Conservation (phyloP, 345 rosid genomes). For the Melaleuca quinquenervia region DNA sequence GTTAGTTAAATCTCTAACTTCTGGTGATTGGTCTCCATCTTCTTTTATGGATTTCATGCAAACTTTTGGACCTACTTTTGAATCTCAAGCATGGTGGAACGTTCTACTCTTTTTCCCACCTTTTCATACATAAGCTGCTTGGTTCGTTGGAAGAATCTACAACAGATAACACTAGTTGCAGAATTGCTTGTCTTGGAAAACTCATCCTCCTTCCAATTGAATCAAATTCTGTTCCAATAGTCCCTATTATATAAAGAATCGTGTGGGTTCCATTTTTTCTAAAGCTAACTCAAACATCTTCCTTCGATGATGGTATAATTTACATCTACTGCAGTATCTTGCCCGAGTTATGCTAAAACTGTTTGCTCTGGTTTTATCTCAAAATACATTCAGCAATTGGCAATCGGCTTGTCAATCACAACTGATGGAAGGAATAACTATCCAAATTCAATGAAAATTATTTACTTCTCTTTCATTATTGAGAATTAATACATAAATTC, state of each 20-base stretch:
- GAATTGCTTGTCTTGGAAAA: neutral
- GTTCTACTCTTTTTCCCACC: neutral
- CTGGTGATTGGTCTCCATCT: neutral
- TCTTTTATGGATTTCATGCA: neutral
- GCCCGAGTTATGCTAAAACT: neutral
- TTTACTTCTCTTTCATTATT: neutral
- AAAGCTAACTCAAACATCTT: neutral
- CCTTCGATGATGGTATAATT: neutral
- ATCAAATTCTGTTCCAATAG: neutral
- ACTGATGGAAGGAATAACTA: neutral
- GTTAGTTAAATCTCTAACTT: slow-evolving; percentile 7
- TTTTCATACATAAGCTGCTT: neutral
- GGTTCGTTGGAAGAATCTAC: neutral
- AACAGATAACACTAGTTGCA: neutral
- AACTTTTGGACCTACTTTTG: neutral
- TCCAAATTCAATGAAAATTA: neutral
- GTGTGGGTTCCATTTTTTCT: neutral
- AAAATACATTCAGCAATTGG: neutral
- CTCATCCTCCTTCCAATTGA: neutral
- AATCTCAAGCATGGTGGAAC: neutral
- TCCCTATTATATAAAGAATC: neutral
- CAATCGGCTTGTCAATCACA: neutral
- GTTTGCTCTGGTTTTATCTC: neutral
- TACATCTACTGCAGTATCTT: neutral
- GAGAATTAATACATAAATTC: neutral